Evolutionary conservation across 2,329 filamentous ascomycete genomes (phyloP).

Genomic region (Trichoderma koningii): DNA sequence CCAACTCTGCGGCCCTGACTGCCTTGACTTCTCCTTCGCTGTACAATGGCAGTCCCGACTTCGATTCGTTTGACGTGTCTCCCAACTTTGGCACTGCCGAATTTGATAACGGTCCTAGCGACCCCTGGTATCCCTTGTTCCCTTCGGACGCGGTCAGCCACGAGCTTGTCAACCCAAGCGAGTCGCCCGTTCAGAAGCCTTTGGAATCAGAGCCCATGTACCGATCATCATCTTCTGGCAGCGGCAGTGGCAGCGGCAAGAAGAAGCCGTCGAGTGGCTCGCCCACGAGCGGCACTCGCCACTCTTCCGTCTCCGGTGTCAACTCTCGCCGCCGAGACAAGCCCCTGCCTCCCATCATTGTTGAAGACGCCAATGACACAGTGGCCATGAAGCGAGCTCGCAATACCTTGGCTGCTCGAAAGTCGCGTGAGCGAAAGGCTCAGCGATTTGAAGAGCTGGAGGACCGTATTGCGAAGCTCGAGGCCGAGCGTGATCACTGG

Average conservation of each 20-base stretch:
- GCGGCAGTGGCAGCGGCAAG: constrained; percentile 37
- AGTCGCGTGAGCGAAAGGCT: constrained; percentile 86
- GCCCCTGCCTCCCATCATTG: constrained; percentile 74
- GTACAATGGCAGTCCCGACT: constrained; percentile 74
- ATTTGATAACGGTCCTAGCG: constrained; percentile 52
- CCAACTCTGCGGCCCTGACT: constrained; percentile 79
- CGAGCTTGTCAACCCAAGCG: constrained; percentile 38
- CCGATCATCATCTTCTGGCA: constrained; percentile 38
- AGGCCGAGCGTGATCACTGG: constrained; percentile 67
- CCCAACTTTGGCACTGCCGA: constrained; percentile 70
- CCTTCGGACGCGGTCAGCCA: constrained; percentile 49
- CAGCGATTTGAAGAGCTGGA: constrained; percentile 74
- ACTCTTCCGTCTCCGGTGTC: constrained; percentile 71
- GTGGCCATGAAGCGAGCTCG: constrained; percentile 89
- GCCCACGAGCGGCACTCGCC: constrained; percentile 53
- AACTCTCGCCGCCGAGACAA: constrained; percentile 75
- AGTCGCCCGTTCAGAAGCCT: constrained; percentile 48
- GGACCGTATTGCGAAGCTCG: constrained; percentile 68
- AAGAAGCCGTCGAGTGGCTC: constrained; percentile 53
- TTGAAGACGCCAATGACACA: constrained; percentile 72
- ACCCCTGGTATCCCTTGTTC: constrained; percentile 74
- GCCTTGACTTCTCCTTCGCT: constrained; percentile 83
- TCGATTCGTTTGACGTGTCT: constrained; percentile 75
- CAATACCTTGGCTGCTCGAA: constrained; percentile 90
- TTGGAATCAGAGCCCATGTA: constrained; percentile 54